Conservation (phyloP, 176 grass and related monocot genomes). For the Rhipidocladum racemiflorum region DNA sequence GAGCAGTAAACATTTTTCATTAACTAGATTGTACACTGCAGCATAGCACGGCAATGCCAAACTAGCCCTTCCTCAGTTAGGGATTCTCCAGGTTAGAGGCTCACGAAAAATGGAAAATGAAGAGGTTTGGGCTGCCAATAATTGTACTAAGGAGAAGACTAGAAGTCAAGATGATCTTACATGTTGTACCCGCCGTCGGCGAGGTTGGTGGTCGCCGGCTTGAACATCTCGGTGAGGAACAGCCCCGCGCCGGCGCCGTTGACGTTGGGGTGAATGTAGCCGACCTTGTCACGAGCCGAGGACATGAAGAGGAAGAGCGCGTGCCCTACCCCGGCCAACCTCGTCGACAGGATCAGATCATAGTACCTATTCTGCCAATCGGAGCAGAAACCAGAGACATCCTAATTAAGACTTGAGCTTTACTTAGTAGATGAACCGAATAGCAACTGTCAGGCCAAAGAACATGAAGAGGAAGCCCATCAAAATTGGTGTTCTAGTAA, state of each 20-base stretch:
- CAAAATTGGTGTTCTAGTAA: too few relatives aligned
- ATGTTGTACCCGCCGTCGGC: slow-evolving; percentile 73
- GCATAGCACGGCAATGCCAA: too few relatives aligned
- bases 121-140: not conserved
- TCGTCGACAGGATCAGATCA: slow-evolving; percentile 75
- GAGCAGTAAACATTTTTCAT: too few relatives aligned
- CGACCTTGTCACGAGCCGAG: slow-evolving; percentile 73
- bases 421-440: not conserved
- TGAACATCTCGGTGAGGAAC: slow-evolving; percentile 71
- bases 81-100: too few relatives aligned
- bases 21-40: too few relatives aligned
- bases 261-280: slow-evolving; percentile 88
- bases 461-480: too few relatives aligned
- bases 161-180: slow-evolving; percentile 51
- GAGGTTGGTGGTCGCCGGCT: slow-evolving; percentile 54
- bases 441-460: too few relatives aligned
- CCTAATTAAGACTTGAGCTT: not conserved
- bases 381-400: not conserved
- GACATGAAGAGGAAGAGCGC: slow-evolving; percentile 90
- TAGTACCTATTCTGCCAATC: slow-evolving; percentile 76
- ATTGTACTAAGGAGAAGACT: not conserved
- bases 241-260: slow-evolving; percentile 69
- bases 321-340: slow-evolving; percentile 69
- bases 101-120: not conserved
- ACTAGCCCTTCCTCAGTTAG: too few relatives aligned